Evolutionary conservation across 345 rosid genomes (phyloP).

Genomic region (Gossypium thurberi): DNA sequence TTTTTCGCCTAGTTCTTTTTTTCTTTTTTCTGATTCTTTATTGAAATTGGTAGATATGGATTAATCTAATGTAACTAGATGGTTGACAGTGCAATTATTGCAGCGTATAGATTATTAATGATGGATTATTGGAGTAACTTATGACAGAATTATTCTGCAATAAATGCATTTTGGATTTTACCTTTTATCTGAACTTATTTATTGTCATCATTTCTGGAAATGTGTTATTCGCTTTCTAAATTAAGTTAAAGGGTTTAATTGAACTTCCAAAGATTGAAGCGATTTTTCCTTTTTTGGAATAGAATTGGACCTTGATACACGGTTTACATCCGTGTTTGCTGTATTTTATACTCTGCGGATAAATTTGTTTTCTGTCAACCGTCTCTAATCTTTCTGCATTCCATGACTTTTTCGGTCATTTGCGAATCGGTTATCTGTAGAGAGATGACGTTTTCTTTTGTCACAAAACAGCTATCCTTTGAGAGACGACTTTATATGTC

Average conservation of each 20-base stretch:
- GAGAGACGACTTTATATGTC: background rate
- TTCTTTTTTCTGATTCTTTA: background rate
- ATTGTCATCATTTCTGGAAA: background rate
- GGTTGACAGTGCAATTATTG: constrained; percentile 1
- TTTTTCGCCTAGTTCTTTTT: background rate
- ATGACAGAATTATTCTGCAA: background rate
- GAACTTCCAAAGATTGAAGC: background rate
- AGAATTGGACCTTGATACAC: background rate
- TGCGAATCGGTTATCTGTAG: background rate
- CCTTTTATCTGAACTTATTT: background rate
- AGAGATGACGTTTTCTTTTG: background rate
- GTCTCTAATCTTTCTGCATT: background rate
- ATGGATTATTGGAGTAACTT: background rate
- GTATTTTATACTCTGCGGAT: background rate
- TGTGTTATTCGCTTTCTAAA: background rate
- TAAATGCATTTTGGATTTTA: constrained; percentile 6
- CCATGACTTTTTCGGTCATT: background rate
- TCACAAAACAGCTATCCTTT: background rate
- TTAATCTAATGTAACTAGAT: background rate
- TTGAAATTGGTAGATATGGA: background rate
- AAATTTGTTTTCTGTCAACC: background rate
- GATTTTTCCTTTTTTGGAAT: background rate
- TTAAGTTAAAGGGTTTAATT: constrained; percentile 4
- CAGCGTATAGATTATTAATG: background rate
- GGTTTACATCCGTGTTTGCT: background rate